These are phyloP conservation scores for Xenosphaeropsis pyriputrescens DNA, from an alignment of 2,329 filamentous ascomycete genomes.

Conservation along the genomic window DNA sequence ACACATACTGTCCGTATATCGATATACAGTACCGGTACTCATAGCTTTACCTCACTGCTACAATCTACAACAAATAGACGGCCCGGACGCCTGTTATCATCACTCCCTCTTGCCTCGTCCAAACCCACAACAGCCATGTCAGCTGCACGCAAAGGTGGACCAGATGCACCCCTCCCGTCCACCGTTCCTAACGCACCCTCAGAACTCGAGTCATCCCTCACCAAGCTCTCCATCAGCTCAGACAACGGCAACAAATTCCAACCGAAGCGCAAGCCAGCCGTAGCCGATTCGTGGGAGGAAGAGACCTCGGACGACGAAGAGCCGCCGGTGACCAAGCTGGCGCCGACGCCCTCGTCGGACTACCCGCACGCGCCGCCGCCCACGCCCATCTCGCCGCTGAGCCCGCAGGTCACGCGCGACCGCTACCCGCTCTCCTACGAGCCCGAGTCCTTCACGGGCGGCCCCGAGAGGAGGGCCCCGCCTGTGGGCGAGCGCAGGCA, in stretches of 20 bases:
- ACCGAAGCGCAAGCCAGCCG: slow-evolving; percentile 21
- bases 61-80: no score
- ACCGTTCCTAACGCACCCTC: neutral
- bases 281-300: slow-evolving; percentile 69
- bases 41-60: no score
- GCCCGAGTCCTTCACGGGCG: slow-evolving; percentile 3
- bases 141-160: neutral
- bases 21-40: no score
- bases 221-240: slow-evolving; percentile 11
- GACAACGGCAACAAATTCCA: slow-evolving; percentile 9
- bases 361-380: slow-evolving; percentile 44
- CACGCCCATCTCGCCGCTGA: slow-evolving; percentile 43
- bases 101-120: no score
- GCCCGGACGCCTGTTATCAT: no score
- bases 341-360: slow-evolving; percentile 13
- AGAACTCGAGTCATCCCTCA: slow-evolving; percentile 14
- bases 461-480: slow-evolving; percentile 4
- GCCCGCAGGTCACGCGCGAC: slow-evolving; percentile 5
- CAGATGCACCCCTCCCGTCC: neutral
- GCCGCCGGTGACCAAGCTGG: slow-evolving; percentile 12
- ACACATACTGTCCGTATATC: no score
- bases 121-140: neutral
- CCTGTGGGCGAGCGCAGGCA: slow-evolving; percentile 40
- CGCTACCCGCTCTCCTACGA: slow-evolving; percentile 6
- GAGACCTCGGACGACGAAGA: slow-evolving; percentile 29